Evolutionary conservation across 1,139 yeast genomes (phyloP).

Genomic region (Yamadazyma triangularis): DNA sequence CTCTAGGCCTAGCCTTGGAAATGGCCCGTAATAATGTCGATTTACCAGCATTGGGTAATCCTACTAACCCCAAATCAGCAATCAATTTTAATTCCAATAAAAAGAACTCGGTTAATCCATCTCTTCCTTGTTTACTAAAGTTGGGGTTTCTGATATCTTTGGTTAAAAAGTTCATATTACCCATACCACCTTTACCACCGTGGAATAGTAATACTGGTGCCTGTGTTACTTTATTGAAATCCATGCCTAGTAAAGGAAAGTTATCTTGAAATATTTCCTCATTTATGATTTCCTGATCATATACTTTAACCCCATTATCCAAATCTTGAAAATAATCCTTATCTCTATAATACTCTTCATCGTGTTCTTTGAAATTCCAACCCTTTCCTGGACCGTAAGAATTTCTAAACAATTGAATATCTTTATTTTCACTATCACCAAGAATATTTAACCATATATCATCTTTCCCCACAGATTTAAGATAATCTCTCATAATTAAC

Average conservation of each 20-base stretch:
- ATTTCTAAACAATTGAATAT: conserved; percentile 58
- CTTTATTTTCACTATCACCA: conserved; percentile 17
- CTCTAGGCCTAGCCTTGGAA: conserved; percentile 82
- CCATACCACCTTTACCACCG: conserved; percentile 94
- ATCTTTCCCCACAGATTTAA: conserved; percentile 22
- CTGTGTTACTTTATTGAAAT: conserved; percentile 58
- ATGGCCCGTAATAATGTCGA: conserved; percentile 86
- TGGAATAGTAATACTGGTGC: conserved; percentile 65
- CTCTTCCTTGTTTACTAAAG: conserved; percentile 77
- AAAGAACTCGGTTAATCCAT: conserved; percentile 61
- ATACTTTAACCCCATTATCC: conserved; percentile 56
- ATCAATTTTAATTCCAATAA: conserved; percentile 78
- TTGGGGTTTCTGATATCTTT: conserved; percentile 82
- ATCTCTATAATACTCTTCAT: conserved; percentile 61
- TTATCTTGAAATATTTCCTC: conserved; percentile 61
- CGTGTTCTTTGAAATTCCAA: conserved; percentile 79
- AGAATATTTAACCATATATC: conserved; percentile 21
- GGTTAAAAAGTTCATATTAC: conserved; percentile 91
- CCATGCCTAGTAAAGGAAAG: conserved; percentile 78
- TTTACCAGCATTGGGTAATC: conserved; percentile 95
- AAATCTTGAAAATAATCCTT: conserved; percentile 64
- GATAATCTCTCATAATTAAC: conserved; percentile 32
- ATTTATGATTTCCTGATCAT: conserved; percentile 57
- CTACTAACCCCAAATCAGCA: conserved; percentile 92
- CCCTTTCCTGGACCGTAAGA: conserved; percentile 68